A percentile compares a stretch with the other conserved stretches of the same genome.
Evolutionary conservation across 169 alveolate genomes (phyloP).

Genomic region (Cryptosporidium ryanae): DNA sequence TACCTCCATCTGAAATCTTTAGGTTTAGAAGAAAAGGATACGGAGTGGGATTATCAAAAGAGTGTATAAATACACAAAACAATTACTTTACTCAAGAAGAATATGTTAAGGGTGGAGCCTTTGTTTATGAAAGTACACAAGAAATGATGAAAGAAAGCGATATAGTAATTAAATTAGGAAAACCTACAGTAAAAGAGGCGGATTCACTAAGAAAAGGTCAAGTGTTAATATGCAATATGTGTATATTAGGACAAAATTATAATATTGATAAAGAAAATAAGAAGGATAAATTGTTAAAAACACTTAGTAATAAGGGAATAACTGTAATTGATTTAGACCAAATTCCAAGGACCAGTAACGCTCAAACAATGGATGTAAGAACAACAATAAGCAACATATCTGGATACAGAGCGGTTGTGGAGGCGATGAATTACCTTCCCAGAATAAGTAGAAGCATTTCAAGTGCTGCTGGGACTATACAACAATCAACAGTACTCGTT

Average conservation of each 20-base stretch:
- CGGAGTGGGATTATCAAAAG: conserved; percentile 26
- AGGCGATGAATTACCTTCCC: conserved; percentile 80
- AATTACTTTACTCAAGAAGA: conserved; percentile 27
- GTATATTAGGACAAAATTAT: conserved; percentile 79
- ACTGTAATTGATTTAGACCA: conserved; percentile 82
- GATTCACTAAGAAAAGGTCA: conserved; percentile 81
- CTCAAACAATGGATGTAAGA: conserved; percentile 81
- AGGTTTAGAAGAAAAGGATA: conserved; percentile 58
- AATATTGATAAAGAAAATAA: conserved; percentile 74
- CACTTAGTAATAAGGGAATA: conserved; percentile 70
- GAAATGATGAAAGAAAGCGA: conserved; percentile 79
- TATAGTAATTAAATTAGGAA: conserved; percentile 83
- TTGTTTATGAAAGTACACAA: conserved; percentile 74
- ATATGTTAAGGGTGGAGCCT: conserved; percentile 77
- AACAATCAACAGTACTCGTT: conserved; percentile 82
- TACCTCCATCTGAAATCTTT: conserved; percentile 35
- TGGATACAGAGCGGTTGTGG: conserved; percentile 84
- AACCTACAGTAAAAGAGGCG: conserved; percentile 80
- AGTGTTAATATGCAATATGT: conserved; percentile 83
- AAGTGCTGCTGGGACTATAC: conserved; percentile 85
- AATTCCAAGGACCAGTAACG: conserved; percentile 83
- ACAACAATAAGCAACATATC: conserved; percentile 82
- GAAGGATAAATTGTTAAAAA: conserved; percentile 43
- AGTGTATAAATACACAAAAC: not conserved
- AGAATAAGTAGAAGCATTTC: conserved; percentile 78